Base-by-base conservation (phyloP, 2,329 filamentous ascomycete species). In the Emericellopsis atlantica region DNA sequence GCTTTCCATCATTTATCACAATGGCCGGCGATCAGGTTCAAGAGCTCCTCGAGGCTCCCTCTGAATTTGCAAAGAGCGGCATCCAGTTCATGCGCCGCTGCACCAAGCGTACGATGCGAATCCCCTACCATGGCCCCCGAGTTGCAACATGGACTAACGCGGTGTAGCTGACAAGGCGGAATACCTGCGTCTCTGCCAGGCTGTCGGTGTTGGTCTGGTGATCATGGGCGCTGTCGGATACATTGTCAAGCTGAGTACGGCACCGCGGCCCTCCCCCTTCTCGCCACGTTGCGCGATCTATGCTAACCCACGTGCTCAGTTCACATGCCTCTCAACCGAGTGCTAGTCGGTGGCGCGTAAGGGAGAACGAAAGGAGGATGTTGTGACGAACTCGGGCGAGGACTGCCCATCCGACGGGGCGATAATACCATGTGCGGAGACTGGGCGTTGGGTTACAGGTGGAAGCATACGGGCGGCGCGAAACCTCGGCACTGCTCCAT, bases 181-280 rank as follows among this genome's bases (percentile, higher is more conserved):
- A 51, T 67, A 67, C 46, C 51, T 65, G 41, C 60, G 61, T 48
- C 58, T 67, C 43, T 66, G 61, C 55, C 67, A 70, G 62, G 79
- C 79, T 45, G 79, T 83, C 46, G 79, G 78, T 44, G 71, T 81
- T 47, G 79, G 79, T 44, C 83, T 83, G 63, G 59, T 83, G 47
- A 72, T 82, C 60, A 82, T 81, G 78, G 78, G 78, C 46, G 74
- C 76, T 37, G 79, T 82, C 43, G 79, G 79, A 47, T 83, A 81
- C 61, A 60, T 83, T 46, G 76, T 83, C 56, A 82, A 83, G 70
- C 69, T 83, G 54, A 79, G 75, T 79, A 66, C 39, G 72, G 18
- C 18, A 21, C 18, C 49, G 10, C 7, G 15, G 23, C 39, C 21
- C n/a, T n/a, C 34, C 14, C 15, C n/a, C 5, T 14, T 35, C n/a